Evolutionary conservation across 1,284 basidiomycete genomes (phyloP).

Genomic region (Jaminaea rosea): DNA sequence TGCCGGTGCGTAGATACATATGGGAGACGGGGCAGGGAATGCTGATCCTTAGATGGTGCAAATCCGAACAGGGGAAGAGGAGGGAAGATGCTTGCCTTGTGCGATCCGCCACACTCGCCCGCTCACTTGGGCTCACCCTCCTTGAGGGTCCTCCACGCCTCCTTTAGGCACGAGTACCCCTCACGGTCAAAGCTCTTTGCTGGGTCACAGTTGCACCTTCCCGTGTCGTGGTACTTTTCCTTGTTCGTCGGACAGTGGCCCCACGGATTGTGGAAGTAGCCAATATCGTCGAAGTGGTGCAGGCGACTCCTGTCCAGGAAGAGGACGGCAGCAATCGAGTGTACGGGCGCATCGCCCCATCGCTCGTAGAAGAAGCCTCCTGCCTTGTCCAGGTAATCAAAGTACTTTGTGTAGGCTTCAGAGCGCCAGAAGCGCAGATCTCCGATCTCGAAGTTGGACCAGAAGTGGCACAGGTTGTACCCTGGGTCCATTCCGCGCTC

Average conservation of each 20-base stretch:
- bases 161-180: conserved; percentile 29
- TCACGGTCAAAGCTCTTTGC: conserved; percentile 29
- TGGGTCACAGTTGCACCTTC: conserved; percentile 38
- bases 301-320: conserved; percentile 29
- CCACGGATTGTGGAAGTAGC: conserved; percentile 36
- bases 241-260: conserved; percentile 30
- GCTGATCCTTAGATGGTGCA: no score
- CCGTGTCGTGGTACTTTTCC: conserved; percentile 36
- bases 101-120: no score
- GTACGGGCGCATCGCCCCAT: conserved; percentile 70
- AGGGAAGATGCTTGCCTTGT: no score
- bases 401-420: conserved; percentile 67
- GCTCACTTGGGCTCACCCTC: conserved; percentile 2
- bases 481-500: conserved; percentile 54
- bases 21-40: no score
- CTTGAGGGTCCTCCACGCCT: conserved; percentile 3
- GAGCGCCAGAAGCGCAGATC: conserved; percentile 64
- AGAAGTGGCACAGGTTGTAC: conserved; percentile 69
- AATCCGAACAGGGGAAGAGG: no score
- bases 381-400: conserved; percentile 63
- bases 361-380: conserved; percentile 60
- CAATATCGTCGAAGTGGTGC: conserved; percentile 39
- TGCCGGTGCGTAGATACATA: no score
- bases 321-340: conserved; percentile 42
- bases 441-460: conserved; percentile 61